These are phyloP conservation scores for Petunia secreta DNA, from an alignment of 257 asterid species.

Conservation along the genomic window DNA sequence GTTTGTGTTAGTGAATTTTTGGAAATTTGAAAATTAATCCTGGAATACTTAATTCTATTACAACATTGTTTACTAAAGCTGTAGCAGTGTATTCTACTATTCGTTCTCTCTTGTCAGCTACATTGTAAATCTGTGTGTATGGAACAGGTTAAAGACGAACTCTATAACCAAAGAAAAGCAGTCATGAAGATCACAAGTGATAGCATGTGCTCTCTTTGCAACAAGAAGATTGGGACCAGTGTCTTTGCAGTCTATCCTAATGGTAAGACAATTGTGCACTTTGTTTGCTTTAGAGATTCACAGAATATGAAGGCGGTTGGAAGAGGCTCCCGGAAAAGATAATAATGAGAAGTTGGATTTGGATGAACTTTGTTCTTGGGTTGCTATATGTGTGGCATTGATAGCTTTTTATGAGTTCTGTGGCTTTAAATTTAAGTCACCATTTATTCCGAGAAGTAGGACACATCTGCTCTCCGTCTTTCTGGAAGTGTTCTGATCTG, in stretches of 20 bases:
- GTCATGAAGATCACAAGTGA: slow-evolving; percentile 74
- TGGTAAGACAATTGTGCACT: slow-evolving; percentile 85
- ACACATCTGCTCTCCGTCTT: not conserved
- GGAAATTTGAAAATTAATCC: not conserved
- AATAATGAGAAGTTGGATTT: slow-evolving; percentile 28
- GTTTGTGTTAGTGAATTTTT: not conserved
- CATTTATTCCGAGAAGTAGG: slow-evolving; percentile 2
- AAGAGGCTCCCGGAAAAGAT: slow-evolving; percentile 65
- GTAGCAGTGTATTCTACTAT: not conserved
- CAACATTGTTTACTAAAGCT: not conserved
- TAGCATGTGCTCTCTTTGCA: slow-evolving; percentile 90
- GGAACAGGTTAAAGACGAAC: slow-evolving; percentile 81
- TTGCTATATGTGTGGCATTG: not conserved
- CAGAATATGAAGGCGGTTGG: slow-evolving; percentile 85
- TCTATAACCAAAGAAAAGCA: slow-evolving; percentile 71
- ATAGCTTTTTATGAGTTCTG: not conserved
- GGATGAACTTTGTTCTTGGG: slow-evolving; percentile 6
- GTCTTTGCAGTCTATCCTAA: slow-evolving; percentile 96
- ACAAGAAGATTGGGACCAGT: slow-evolving; percentile 88
- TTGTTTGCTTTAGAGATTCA: slow-evolving; percentile 86
- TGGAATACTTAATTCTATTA: not conserved
- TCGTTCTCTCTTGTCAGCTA: not conserved
- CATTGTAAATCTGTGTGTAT: not conserved
- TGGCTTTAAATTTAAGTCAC: not conserved
- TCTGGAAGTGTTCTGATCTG: slow-evolving; percentile 1